Evolutionary conservation across 2,329 filamentous ascomycete genomes (phyloP).

Genomic region (Paecilomyces dactylethromorphus): DNA sequence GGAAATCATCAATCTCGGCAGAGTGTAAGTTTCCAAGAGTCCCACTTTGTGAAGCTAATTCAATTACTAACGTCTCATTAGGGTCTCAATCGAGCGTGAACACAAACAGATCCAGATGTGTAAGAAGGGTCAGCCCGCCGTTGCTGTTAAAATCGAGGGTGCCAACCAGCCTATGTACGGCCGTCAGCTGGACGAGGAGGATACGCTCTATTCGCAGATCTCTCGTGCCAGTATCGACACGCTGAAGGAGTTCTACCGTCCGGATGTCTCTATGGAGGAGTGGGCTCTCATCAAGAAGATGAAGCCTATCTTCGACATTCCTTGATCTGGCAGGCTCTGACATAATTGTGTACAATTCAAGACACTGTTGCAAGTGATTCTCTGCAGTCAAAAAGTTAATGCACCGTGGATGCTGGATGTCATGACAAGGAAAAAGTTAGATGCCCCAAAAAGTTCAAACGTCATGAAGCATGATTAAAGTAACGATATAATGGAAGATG

Average conservation of each 20-base stretch:
- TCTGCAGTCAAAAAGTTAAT: neutral
- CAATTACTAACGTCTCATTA: constrained; percentile 34
- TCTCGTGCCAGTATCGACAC: constrained; percentile 85
- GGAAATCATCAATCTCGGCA: constrained; percentile 76
- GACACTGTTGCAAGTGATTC: neutral
- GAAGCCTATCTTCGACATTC: constrained; percentile 88
- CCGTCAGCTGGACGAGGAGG: constrained; percentile 87
- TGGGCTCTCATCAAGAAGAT: constrained; percentile 93
- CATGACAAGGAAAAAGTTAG: neutral
- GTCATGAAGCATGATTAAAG: neutral
- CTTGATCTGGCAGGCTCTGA: constrained; percentile 36
- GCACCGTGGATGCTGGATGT: neutral
- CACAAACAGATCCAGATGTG: constrained; percentile 90
- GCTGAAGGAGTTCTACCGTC: constrained; percentile 90
- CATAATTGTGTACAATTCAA: neutral
- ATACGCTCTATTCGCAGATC: constrained; percentile 80
- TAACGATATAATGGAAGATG: neutral
- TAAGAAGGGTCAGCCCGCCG: constrained; percentile 95
- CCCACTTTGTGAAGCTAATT: neutral
- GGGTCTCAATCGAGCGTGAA: constrained; percentile 93
- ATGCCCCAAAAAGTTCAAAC: neutral
- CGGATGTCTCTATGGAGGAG: constrained; percentile 84
- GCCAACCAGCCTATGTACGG: constrained; percentile 89
- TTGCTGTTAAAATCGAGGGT: constrained; percentile 96
- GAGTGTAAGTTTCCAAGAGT: constrained; percentile 66